Evolutionary conservation across 2,329 filamentous ascomycete species (phyloP).

Genomic region (Pyrenophora graminea): DNA sequence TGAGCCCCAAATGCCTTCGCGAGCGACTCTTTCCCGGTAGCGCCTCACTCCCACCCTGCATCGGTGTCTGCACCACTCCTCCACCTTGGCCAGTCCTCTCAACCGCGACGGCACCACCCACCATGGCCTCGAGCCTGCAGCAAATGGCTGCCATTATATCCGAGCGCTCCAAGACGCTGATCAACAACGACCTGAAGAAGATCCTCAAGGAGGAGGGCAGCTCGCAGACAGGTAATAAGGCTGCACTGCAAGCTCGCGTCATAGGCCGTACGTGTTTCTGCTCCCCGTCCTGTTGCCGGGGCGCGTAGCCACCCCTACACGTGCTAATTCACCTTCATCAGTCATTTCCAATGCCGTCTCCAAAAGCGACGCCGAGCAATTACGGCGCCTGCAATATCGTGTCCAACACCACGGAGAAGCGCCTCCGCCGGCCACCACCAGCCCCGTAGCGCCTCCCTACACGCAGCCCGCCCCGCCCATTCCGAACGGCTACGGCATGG

Average conservation of each 20-base stretch:
- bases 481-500: constrained; percentile 28
- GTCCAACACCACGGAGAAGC: constrained; percentile 48
- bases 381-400: constrained; percentile 48
- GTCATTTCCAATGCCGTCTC: constrained; percentile 46
- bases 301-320: background rate
- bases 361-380: constrained; percentile 39
- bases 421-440: constrained; percentile 32
- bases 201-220: constrained; percentile 73
- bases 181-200: constrained; percentile 71
- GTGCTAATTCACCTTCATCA: constrained; percentile 35
- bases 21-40: constrained; percentile 20
- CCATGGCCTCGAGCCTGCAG: constrained; percentile 48
- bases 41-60: constrained; percentile 8
- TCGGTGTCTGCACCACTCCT: background rate
- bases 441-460: constrained; percentile 23
- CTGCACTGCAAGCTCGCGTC: constrained; percentile 77
- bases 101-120: constrained; percentile 5
- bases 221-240: constrained; percentile 81
- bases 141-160: constrained; percentile 46
- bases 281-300: constrained; percentile 4
- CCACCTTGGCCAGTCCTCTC: constrained; percentile 1
- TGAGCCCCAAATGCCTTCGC: constrained; percentile 17
- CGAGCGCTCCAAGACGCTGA: constrained; percentile 58
- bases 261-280: constrained; percentile 67
- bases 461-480: constrained; percentile 22